Base-by-base conservation (phyloP, 495 filamentous ascomycete species). In the Tetracladium setigerum region DNA sequence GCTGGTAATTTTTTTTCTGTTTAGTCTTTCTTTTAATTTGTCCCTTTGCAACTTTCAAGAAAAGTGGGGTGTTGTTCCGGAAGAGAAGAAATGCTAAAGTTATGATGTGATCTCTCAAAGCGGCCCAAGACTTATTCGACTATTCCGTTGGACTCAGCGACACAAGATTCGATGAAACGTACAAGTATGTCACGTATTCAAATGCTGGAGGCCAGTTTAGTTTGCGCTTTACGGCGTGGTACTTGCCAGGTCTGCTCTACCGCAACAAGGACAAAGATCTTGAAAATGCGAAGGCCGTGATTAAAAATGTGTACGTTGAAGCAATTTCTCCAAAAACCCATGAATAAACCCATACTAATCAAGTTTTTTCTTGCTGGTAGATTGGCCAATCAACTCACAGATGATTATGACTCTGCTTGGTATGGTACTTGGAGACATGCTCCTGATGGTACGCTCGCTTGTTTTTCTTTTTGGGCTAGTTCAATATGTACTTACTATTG, bases 221-320 rank as follows among this genome's bases (percentile, higher is more conserved):
- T 45, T 54, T 54, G 22, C 55, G 61, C 13, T 63, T 63, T 38
- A 63, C 61, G 10, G 58, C 58, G 9, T 63, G 61, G 61, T 63
- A 63, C 43, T 48, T 44, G 14, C 56, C 61, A 1, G 61, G 61
- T 17, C 47, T 63, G 7, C 35, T 63, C 6, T 52, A 57, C 30
- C 53, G 61, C n/a, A 63, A 63, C 43, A 34, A 59, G 24, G 61
- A 56, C 17, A 14, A 52, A 5, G 58, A 61, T 54, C n/a, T 61
- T 12, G 22, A 43, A 17, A 63, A 63, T 37, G 61, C 61, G 1
- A 63, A 61, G 17, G 58, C 50, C 9, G 61, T 58, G 4, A 48
- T 63, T 22, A 52, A 60, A 11, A 54, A 51, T 8, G 56, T 62
- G 57, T 62, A 44, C 47, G 49, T 31, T 2, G 16, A n/a, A n/a